Conservation (phyloP, 73 alveolate species). For the Strombidium stylifer region DNA sequence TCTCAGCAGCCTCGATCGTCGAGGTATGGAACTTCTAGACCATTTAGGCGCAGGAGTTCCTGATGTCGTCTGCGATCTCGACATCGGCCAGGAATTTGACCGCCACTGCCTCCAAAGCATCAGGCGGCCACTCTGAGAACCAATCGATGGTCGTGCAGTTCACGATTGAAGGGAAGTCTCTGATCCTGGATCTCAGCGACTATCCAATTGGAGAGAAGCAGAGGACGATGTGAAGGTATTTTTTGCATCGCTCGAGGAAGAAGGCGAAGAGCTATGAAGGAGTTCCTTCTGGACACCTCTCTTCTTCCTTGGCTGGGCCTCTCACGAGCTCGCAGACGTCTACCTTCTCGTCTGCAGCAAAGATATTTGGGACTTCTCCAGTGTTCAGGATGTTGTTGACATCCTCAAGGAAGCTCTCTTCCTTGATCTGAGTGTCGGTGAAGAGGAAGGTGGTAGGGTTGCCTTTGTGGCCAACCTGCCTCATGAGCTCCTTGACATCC, state of each 20-base stretch:
- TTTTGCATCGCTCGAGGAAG: constrained; percentile 93
- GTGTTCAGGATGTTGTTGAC: constrained; percentile 97
- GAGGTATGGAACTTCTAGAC: constrained; percentile 91
- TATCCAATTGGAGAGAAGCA: constrained; percentile 99
- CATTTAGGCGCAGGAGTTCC: constrained; percentile 80
- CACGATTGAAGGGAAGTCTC: constrained; percentile 99
- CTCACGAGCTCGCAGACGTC: constrained; percentile 96
- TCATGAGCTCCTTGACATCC: constrained; percentile 94
- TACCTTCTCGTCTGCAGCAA: constrained; percentile 98
- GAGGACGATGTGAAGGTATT: constrained; percentile 95
- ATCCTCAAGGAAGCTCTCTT: constrained; percentile 98
- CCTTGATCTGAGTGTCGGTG: constrained; percentile 97
- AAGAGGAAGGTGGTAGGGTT: constrained; percentile 86
- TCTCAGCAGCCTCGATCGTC: constrained; percentile 85
- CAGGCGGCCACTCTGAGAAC: constrained; percentile 99
- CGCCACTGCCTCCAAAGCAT: constrained; percentile 98
- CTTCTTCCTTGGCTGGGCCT: constrained; percentile 92
- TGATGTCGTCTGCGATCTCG: constrained; percentile 80
- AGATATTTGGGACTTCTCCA: constrained; percentile 99
- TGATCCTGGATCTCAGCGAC: constrained; percentile 92
- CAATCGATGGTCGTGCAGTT: constrained; percentile 99
- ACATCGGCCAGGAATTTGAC: constrained; percentile 80
- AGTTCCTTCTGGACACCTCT: constrained; percentile 97
- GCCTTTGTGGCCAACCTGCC: constrained; percentile 83
- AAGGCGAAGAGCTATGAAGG: constrained; percentile 84